Conservation (phyloP, 2,329 filamentous ascomycete species). For the Fusarium miscanthi region DNA sequence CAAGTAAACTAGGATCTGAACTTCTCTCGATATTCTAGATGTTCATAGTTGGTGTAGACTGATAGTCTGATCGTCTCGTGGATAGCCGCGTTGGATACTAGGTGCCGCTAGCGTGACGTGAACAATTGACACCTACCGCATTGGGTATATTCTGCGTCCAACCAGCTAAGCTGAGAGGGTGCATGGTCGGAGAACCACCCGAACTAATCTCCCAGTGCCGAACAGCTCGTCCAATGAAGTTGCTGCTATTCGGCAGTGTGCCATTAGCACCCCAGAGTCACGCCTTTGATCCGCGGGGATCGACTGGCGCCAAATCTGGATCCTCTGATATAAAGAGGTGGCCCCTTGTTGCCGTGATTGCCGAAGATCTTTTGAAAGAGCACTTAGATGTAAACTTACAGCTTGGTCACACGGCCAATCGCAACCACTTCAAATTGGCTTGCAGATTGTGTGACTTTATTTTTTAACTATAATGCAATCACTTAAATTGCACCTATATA, state of each 20-base stretch:
- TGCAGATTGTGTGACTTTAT: background rate
- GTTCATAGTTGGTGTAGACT: background rate
- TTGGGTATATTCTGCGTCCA: background rate
- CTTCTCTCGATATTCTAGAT: background rate
- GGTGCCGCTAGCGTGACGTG: background rate
- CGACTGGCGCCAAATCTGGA: background rate
- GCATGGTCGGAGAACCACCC: background rate
- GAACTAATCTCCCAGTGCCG: background rate
- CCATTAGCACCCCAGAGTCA: background rate
- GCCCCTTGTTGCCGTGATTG: background rate
- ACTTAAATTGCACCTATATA: no score
- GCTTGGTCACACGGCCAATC: background rate
- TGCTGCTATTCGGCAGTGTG: fast-evolving
- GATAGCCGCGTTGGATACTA: background rate
- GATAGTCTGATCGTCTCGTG: background rate
- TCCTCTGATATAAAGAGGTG: background rate
- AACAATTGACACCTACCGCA: background rate
- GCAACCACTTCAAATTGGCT: no score
- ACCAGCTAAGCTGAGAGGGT: background rate
- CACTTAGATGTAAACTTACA: background rate
- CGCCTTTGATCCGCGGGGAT: background rate
- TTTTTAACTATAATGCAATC: no score
- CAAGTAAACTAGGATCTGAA: fast-evolving
- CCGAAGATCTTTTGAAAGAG: background rate
- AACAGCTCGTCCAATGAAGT: background rate